These are phyloP conservation scores for Chaetomiaceae sp. DNA, from an alignment of 2,329 filamentous ascomycete species.

Conservation along the genomic window DNA sequence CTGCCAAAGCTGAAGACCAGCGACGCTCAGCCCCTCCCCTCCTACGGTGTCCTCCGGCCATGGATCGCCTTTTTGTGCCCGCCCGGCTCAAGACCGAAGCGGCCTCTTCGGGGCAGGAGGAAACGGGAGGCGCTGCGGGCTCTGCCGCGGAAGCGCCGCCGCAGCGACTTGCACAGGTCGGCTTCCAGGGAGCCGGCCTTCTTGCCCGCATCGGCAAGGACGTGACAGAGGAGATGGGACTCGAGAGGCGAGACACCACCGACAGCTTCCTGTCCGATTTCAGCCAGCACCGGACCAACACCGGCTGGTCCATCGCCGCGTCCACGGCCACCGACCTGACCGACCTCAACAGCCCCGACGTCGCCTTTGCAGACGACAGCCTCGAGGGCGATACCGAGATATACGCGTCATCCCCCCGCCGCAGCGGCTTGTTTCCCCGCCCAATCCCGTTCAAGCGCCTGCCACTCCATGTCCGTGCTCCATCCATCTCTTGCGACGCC, in stretches of 20 bases:
- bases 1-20: not conserved
- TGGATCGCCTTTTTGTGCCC: not conserved
- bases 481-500: slow-evolving; percentile 7
- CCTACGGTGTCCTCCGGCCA: not conserved
- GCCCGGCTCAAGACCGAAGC: not conserved
- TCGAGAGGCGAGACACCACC: slow-evolving; percentile 17
- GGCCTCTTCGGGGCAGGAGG: not conserved
- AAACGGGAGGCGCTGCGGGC: not conserved
- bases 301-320: slow-evolving; percentile 13
- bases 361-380: slow-evolving; percentile 12
- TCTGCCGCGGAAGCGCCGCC: slow-evolving; percentile 2
- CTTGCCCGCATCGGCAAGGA: slow-evolving; percentile 14
- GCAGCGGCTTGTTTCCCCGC: slow-evolving; percentile 5
- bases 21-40: not conserved
- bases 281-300: slow-evolving; percentile 10
- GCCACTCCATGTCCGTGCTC: slow-evolving; percentile 13
- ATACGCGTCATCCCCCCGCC: slow-evolving; percentile 13
- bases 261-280: slow-evolving; percentile 14
- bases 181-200: not conserved
- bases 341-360: slow-evolving; percentile 17
- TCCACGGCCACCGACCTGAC: slow-evolving; percentile 18
- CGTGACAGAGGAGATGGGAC: not conserved
- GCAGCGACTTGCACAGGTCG: slow-evolving; percentile 7
- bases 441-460: slow-evolving; percentile 1
- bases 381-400: slow-evolving; percentile 4